Base-by-base conservation (phyloP, 73 alveolate species). In the Paramecium primaurelia region DNA sequence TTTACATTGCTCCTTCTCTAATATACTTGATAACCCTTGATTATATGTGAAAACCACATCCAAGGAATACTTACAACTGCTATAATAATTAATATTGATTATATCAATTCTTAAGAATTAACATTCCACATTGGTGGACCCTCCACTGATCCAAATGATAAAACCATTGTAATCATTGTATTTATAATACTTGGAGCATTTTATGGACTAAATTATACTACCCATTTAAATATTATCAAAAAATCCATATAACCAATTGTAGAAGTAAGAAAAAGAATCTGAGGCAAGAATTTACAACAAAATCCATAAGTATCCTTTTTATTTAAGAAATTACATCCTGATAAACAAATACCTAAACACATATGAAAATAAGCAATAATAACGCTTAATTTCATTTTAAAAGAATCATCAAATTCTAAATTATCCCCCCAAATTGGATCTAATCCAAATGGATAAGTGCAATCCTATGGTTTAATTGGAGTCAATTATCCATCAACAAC, bases 361-460 rank as follows among this genome's bases (percentile, higher is more conserved):
- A 97, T 97, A 44, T 97, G 97, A 32, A 86, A 58, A 38, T 95
- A 95, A 11, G 97, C 99, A 40, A 97, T 89, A 54, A 97, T 96
- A 54, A 97, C 98, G 85, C 97, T 86, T 45, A 95, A 51, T 95
- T 97, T 97, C 99, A 97, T 97, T 94, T 97, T 97, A 45, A 97
- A 90, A 10, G 99, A 97, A 92, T 98, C 97, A 77, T 90, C 77
- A 80, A 92, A 94, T 12, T 95, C 51, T 22, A 96, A 95, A 47
- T 97, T 96, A 26, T 88, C 71, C 54, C 95, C 96, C 99, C 99
- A 98, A 59, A 75, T 95, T n/a, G 98, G 99, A 77, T 98, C 99
- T 59, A 97, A 93, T 26, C 99, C 99, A 89, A 97, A 94, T 25
- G 98, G 98, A 95, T 97, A 98, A 25, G 90, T 94, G 45, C 99